Conservation (phyloP, 1,284 basidiomycete genomes). For the Exobasidium rhododendri region DNA sequence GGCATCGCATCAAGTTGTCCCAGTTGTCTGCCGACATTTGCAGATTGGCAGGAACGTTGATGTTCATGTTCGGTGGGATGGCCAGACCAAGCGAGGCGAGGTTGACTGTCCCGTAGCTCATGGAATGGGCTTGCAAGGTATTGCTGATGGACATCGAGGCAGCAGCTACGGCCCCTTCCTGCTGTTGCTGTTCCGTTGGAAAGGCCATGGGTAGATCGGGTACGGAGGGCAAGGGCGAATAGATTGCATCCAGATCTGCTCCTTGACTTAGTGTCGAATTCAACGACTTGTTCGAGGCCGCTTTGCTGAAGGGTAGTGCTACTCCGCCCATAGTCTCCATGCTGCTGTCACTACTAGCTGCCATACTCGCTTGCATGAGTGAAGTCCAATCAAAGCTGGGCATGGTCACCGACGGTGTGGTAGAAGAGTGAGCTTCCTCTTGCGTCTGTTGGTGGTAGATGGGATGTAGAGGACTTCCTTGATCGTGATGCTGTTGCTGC, state of each 20-base stretch:
- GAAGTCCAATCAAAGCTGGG: slow-evolving; percentile 9
- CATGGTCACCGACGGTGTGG: neutral
- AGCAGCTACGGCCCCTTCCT: neutral
- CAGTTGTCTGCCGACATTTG: slow-evolving; percentile 7
- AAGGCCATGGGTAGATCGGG: neutral
- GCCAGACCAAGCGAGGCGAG: neutral
- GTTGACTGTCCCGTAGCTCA: neutral
- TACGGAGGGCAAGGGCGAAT: neutral
- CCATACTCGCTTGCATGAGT: neutral
- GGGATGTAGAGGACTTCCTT: neutral
- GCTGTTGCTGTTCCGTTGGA: neutral
- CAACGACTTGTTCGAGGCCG: neutral
- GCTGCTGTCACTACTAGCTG: neutral
- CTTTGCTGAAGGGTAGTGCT: neutral
- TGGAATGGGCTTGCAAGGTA: neutral
- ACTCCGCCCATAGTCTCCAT: neutral
- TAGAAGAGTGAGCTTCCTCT: neutral
- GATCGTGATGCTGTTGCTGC: slow-evolving; percentile 3
- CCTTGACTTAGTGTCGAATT: neutral
- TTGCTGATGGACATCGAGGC: neutral
- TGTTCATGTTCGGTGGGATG: neutral
- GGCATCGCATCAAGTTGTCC: slow-evolving; percentile 4
- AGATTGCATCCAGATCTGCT: neutral
- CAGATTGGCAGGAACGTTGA: slow-evolving; percentile 6
- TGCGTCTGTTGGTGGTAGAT: neutral